A percentile compares a stretch with the other conserved stretches of the same genome.
phyloP scores from a whole-genome alignment of 148 eudicot species.

The Cornus suecica region DNA sequence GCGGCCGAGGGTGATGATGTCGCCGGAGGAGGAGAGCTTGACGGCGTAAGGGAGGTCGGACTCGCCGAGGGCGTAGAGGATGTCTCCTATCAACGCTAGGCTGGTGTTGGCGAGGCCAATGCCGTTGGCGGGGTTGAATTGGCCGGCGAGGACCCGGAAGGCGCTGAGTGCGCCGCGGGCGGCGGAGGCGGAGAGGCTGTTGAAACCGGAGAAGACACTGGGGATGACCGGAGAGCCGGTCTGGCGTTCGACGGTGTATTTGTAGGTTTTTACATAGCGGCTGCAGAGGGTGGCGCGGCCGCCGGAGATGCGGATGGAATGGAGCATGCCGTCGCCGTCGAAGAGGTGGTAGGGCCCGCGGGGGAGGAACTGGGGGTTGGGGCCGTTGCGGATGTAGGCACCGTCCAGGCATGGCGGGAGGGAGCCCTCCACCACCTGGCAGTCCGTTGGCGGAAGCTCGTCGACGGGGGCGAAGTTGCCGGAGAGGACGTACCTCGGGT shows the following conservation, averaged over 20 bases:
- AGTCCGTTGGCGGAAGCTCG: conserved; percentile 65
- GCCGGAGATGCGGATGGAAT: conserved; percentile 40
- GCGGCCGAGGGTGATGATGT: conserved; percentile 52
- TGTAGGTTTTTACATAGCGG: conserved; percentile 67
- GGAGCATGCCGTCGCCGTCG: conserved; percentile 89
- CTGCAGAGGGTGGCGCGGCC: conserved; percentile 67
- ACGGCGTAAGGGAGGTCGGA: conserved; percentile 62
- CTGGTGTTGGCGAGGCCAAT: conserved; percentile 60
- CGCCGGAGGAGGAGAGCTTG: conserved; percentile 38
- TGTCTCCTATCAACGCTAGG: conserved; percentile 37
- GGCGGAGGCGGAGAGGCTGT: conserved; percentile 39
- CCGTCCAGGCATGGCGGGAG: conserved; percentile 65
- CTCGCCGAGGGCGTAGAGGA: conserved; percentile 51
- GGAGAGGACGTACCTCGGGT: conserved; percentile 54
- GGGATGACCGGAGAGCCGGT: conserved; percentile 40
- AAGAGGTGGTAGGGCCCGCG: conserved; percentile 77
- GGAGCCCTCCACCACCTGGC: conserved; percentile 45
- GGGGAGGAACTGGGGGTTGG: conserved; percentile 75
- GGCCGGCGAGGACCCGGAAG: conserved; percentile 34
- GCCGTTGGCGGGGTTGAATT: conserved; percentile 39
- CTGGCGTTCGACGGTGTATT: conserved; percentile 36
- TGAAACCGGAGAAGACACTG: conserved; percentile 54
- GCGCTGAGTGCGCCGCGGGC: conserved; percentile 41
- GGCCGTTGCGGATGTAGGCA: conserved; percentile 81
- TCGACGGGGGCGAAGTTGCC: conserved; percentile 66